phyloP scores from a whole-genome alignment of 73 alveolate species.

The Paramecium tetraurelia region DNA sequence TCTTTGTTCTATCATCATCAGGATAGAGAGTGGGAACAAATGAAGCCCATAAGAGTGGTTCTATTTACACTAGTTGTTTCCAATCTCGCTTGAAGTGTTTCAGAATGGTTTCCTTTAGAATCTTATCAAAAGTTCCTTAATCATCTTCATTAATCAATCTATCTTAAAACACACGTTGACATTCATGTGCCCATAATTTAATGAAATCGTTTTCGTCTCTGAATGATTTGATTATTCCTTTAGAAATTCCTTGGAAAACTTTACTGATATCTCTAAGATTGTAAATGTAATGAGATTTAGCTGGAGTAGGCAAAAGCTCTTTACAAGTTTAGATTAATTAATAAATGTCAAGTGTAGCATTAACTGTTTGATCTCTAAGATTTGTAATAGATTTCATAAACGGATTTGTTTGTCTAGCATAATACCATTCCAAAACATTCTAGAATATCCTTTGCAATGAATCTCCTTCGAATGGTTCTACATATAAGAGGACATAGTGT shows the following conservation, averaged over 20 bases:
- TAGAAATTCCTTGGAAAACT: conserved; percentile 97
- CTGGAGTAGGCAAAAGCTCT: conserved; percentile 99
- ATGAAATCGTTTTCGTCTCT: conserved; percentile 87
- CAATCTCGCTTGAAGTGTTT: conserved; percentile 89
- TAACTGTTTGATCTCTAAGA: conserved; percentile 72
- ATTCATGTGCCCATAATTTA: conserved; percentile 99
- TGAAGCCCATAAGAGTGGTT: conserved; percentile 91
- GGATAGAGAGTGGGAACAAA: conserved; percentile 86
- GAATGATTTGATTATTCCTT: conserved; percentile 78
- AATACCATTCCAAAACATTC: conserved; percentile 95
- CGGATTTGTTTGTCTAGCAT: conserved; percentile 72
- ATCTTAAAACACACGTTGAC: conserved; percentile 98
- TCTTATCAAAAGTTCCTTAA: conserved; percentile 74
- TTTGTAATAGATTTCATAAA: conserved; percentile 69
- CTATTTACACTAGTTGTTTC: conserved; percentile 82
- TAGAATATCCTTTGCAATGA: conserved; percentile 87
- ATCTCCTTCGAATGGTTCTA: conserved; percentile 91
- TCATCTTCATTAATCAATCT: conserved; percentile 96
- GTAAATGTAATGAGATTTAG: conserved; percentile 99
- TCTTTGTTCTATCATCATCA: conserved; percentile 76
- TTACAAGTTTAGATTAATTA: conserved; percentile 78
- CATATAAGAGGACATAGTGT: conserved; percentile 90
- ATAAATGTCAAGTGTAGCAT: conserved; percentile 84
- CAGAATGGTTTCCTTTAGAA: conserved; percentile 85
- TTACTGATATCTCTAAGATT: conserved; percentile 99